Base-by-base conservation (phyloP, 768 basidiomycete genomes). In the Collybiopsis confluens region DNA sequence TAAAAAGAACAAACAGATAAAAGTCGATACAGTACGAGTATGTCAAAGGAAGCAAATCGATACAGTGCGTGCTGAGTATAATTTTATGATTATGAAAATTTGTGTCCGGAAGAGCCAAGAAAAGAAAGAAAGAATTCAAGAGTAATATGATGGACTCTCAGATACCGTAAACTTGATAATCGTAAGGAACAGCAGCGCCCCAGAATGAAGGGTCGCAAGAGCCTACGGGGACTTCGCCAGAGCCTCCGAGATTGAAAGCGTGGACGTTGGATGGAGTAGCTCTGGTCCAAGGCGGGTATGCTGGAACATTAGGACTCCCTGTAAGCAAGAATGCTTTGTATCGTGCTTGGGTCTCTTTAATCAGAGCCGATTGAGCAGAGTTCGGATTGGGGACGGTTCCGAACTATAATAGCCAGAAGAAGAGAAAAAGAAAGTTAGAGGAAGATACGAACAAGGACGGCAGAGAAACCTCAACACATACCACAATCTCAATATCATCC, bases 401-500 rank as follows among this genome's bases (percentile, higher is more conserved):
- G 59, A 77, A 78, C 71, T 75, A n/a, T n/a, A n/a, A n/a, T n/a
- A n/a, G n/a, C n/a, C n/a, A 41, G 26, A 51, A 46, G 55, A 54
- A 45, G 15, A 28, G 51, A 52, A 46, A 51, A 38, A 35, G 48
- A 45, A 37, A 40, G 13, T 43, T 38, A 37, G 38, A 41, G 38
- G 36, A 55, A 30, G 18, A 49, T 52, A 41, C 5, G 41, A 38
- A 28, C 27, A 40, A 46, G 5, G 41, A 51, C 18, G 42, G 45
- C 23, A 51, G 37, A 49, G 27, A 52, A 38, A 33, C 23, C 27
- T 37, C 7, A n/a, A 77, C 84, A 55, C n/a, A n/a, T 69, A 86
- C 86, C 56, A 91, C 78, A 64, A 88, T 83, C 71, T 85, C 70
- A 55, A 92, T 91, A 62, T 92, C 90, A 64, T 91, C 90, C 64